Percentiles rank a stretch among this genome's conserved stretches.
Evolutionary conservation across 768 basidiomycete genomes (phyloP).

Genomic region (Rhodotorula babjevae): DNA sequence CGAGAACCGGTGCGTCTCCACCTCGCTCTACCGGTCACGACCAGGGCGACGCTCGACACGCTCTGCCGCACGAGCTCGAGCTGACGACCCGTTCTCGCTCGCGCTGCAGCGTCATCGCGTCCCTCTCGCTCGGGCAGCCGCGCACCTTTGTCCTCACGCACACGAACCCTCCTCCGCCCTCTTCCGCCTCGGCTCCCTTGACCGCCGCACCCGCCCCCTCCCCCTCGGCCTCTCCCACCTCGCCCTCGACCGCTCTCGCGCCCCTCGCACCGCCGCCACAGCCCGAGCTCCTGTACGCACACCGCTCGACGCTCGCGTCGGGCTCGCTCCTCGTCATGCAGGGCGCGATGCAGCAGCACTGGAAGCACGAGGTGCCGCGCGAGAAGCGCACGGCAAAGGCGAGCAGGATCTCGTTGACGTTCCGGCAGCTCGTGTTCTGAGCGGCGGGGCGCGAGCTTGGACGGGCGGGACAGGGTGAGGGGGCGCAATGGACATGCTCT

Average conservation of each 20-base stretch:
- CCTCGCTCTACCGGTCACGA: no score
- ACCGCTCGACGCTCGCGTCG: conserved; percentile 41
- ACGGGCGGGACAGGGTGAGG: no score
- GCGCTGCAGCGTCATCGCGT: conserved; percentile 46
- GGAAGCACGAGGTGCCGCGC: conserved; percentile 48
- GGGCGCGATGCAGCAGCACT: conserved; percentile 50
- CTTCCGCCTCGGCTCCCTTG: not conserved
- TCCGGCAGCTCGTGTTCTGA: conserved; percentile 47
- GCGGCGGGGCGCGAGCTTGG: no score
- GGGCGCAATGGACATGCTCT: no score
- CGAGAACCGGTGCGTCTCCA: conserved; percentile 45
- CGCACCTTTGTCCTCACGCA: conserved; percentile 51
- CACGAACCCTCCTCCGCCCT: conserved; percentile 2
- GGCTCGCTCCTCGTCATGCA: conserved; percentile 52
- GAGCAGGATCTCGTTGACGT: conserved; percentile 50
- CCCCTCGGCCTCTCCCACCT: not conserved
- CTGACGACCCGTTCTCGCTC: not conserved
- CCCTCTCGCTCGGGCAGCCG: conserved; percentile 49
- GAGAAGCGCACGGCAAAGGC: conserved; percentile 46
- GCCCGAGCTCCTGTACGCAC: not conserved
- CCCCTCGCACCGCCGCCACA: no score
- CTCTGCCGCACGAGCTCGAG: not conserved
- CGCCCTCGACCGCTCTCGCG: not conserved
- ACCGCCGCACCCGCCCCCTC: not conserved
- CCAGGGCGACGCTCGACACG: no score